Percentiles rank a stretch among this genome's conserved stretches.
Evolutionary conservation across 306 rosid genomes (phyloP).

Genomic region (Vigna hirtella): DNA sequence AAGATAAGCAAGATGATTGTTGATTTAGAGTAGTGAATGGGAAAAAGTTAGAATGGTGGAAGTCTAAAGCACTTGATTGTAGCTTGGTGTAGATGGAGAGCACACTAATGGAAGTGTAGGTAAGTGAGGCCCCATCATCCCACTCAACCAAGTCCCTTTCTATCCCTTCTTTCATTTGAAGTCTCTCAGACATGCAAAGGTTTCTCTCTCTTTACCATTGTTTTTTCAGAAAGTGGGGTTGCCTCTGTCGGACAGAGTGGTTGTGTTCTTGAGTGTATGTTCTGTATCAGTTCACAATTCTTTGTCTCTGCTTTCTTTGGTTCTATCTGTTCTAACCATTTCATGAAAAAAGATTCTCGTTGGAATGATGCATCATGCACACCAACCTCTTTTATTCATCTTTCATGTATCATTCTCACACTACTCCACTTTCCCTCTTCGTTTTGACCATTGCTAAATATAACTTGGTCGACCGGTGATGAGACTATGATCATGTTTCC

Average conservation of each 20-base stretch:
- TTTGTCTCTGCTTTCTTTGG: constrained; percentile 40
- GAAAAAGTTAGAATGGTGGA: constrained; percentile 46
- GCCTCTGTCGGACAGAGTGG: constrained; percentile 40
- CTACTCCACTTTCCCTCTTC: constrained; percentile 47
- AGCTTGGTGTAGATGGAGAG: constrained; percentile 46
- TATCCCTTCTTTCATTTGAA: constrained; percentile 35
- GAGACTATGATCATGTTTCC: constrained; percentile 8
- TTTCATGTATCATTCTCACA: not conserved
- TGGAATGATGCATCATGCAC: constrained; percentile 15
- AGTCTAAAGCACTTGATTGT: constrained; percentile 61
- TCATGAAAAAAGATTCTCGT: constrained; percentile 38
- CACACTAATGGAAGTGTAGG: constrained; percentile 42
- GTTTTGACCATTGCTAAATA: constrained; percentile 42
- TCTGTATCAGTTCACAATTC: not conserved
- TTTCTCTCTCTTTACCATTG: constrained; percentile 32
- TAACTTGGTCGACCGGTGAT: constrained; percentile 45
- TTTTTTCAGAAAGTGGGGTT: constrained; percentile 51
- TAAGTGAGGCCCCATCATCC: constrained; percentile 49
- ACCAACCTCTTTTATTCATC: constrained; percentile 23
- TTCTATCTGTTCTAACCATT: constrained; percentile 46
- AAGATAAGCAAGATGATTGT: constrained; percentile 39
- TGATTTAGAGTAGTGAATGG: constrained; percentile 44
- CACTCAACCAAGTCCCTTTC: constrained; percentile 40
- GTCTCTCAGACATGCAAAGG: constrained; percentile 44
- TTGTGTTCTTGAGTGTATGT: constrained; percentile 36